Evolutionary conservation across 208 protist species (phyloP), one percentile per base, ranked within the genome.

Genomic region (Trypanosoma cruzi): DNA sequence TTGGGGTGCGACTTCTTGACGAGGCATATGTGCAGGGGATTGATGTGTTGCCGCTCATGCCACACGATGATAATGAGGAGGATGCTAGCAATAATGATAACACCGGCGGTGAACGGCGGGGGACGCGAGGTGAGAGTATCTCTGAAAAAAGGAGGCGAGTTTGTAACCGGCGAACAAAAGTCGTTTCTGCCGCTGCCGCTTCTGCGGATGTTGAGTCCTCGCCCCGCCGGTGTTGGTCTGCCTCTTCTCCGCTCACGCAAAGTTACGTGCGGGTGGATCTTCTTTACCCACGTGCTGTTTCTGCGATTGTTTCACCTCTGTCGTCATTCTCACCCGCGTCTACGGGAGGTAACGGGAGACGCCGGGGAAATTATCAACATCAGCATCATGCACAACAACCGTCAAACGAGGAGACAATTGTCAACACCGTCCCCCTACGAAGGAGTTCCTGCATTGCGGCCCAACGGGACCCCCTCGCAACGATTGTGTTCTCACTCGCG

Each of bases 401-500:
- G 40, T 16, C 40, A 16, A 7, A 44, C 8, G 40, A 44, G 40
- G 54, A 75, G 54, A 42, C 26, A 4, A 44, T 26, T 63, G 20
- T 36, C 53, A 52, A 14, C 22, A 62, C 37, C 34, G 61, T 42
- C 29, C 67, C 69, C 24, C 34, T 71, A n/a, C 61, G 50, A 34
- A 58, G 49, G 62, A 62, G 60, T 31, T 68, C 68, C n/a, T 44
- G 73, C 37, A 22, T 22, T 31, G 81, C 75, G 5, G 18, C 80
- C 0, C 59, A 70, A 2, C 77, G 82, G 16, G 86, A 91, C 65
- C 67, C 82, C 2, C 57, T 88, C 4, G 82, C 75, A 31, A 71
- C 75, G 3, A 80, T 85, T 37, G 61, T 78, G 42, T 77, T 85
- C 28, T 72, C 65, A 18, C 52, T 88, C 26, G 61, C 73, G 18